phyloP scores from a whole-genome alignment of 352 stramenopile genomes.

The Chrysophaeum taylorii region DNA sequence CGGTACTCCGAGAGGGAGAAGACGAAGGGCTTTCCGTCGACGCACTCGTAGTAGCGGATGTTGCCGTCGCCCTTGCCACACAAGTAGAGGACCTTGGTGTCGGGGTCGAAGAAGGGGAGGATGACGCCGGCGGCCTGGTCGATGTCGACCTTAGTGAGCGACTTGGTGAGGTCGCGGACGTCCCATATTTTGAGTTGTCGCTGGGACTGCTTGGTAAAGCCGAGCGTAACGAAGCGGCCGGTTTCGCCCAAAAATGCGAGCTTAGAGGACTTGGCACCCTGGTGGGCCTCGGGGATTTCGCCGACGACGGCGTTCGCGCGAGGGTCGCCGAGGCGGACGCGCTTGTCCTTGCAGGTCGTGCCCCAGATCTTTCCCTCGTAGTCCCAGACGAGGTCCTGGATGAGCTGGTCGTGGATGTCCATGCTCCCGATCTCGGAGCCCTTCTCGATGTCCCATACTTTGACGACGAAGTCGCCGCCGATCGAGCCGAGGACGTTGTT shows the following conservation, averaged over 20 bases:
- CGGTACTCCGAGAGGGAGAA: constrained; percentile 82
- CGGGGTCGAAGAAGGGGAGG: constrained; percentile 96
- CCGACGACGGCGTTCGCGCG: constrained; percentile 56
- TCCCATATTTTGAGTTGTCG: constrained; percentile 87
- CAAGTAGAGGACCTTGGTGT: constrained; percentile 96
- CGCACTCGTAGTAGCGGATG: constrained; percentile 92
- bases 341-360: constrained; percentile 96
- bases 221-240: constrained; percentile 89
- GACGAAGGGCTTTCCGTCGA: constrained; percentile 65
- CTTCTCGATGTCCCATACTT: constrained; percentile 98
- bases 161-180: constrained; percentile 67
- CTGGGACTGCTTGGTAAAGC: constrained; percentile 89
- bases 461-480: constrained; percentile 86
- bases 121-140: constrained; percentile 95
- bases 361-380: constrained; percentile 84
- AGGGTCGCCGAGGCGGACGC: constrained; percentile 87
- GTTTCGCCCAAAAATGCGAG: constrained; percentile 85
- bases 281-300: constrained; percentile 71
- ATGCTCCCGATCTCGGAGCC: constrained; percentile 73
- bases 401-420: constrained; percentile 71
- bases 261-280: constrained; percentile 95
- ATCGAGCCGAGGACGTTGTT: constrained; percentile 90
- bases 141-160: constrained; percentile 85
- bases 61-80: constrained; percentile 95
- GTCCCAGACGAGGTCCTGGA: constrained; percentile 96